phyloP scores from a whole-genome alignment of 164 flowering plant genomes.

The Amborella trichopoda region DNA sequence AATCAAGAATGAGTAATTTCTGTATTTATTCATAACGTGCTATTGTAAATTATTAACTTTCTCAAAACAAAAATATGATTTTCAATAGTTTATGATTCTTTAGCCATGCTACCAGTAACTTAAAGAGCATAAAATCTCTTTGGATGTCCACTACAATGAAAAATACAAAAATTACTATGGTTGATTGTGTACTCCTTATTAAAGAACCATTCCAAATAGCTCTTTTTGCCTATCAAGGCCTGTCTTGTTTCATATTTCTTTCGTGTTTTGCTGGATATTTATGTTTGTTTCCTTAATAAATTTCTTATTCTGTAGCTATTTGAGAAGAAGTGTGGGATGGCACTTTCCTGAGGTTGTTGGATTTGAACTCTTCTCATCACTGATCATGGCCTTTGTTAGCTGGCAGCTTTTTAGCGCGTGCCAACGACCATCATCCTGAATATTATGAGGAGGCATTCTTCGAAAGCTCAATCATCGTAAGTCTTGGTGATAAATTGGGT shows the following conservation, averaged over 20 bases:
- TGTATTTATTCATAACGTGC: too few relatives aligned
- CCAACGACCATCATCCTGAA: conserved; percentile 57
- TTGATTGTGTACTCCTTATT: neutral
- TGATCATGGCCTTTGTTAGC: conserved; percentile 80
- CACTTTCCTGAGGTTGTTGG: conserved; percentile 78
- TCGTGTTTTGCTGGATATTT: neutral
- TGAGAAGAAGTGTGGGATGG: conserved; percentile 83
- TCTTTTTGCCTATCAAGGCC: neutral
- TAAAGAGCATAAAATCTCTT: too few relatives aligned
- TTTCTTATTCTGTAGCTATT: conserved; percentile 66
- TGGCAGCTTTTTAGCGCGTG: conserved; percentile 86
- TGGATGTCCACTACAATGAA: too few relatives aligned
- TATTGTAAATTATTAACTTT: too few relatives aligned
- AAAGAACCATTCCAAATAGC: neutral
- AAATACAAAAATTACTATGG: too few relatives aligned
- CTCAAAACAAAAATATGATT: too few relatives aligned
- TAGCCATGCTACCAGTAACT: too few relatives aligned
- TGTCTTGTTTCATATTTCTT: neutral
- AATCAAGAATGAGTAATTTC: too few relatives aligned
- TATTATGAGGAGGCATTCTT: too few relatives aligned
- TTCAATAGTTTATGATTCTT: too few relatives aligned
- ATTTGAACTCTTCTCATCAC: conserved; percentile 65
- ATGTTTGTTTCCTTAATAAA: neutral
- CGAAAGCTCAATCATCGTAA: too few relatives aligned
- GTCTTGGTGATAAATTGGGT: too few relatives aligned